A percentile compares a stretch with the other conserved stretches of the same genome.
These are phyloP conservation scores for Candida ascalaphidarum DNA, from an alignment of 805 yeast species.

Conservation along the genomic window DNA sequence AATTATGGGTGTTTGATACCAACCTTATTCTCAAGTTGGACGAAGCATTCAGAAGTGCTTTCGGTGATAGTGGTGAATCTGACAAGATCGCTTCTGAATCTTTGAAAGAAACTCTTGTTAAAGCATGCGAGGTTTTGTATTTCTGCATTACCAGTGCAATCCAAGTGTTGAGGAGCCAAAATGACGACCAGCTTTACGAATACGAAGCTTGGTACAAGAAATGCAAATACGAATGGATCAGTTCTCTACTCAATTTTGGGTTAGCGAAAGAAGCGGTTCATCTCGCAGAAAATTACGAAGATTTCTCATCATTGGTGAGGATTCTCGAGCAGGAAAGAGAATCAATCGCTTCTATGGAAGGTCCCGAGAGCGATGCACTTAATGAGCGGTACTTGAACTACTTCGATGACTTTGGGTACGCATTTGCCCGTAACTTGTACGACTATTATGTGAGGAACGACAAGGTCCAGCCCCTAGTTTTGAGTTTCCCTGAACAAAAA, in stretches of 20 bases:
- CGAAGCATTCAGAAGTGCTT: constrained; percentile 24
- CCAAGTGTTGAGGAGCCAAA: constrained; percentile 16
- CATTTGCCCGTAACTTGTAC: constrained; percentile 61
- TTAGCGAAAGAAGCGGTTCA: constrained; percentile 46
- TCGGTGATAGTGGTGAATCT: constrained; percentile 3
- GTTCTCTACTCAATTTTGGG: constrained; percentile 41
- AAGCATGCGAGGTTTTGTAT: constrained; percentile 20
- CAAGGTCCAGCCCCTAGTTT: constrained; percentile 44
- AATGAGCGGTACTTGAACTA: constrained; percentile 34
- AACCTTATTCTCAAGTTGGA: constrained; percentile 31
- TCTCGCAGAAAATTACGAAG: constrained; percentile 59
- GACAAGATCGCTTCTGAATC: too few relatives aligned
- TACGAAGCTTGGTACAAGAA: constrained; percentile 25
- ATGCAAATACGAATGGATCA: constrained; percentile 46
- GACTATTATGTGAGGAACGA: constrained; percentile 45
- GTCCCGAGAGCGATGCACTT: constrained; percentile 10
- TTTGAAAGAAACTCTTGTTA: constrained; percentile 8
- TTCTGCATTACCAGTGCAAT: constrained; percentile 28
- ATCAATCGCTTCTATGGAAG: constrained; percentile 9
- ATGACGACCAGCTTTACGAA: constrained; percentile 16
- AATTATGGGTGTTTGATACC: constrained; percentile 43
- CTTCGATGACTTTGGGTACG: constrained; percentile 55
- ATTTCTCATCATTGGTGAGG: constrained; percentile 56
- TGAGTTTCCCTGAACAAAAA: too few relatives aligned
- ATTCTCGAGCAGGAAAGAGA: constrained; percentile 28